Evolutionary conservation across 2,329 filamentous ascomycete genomes (phyloP).

Genomic region (Meredithiella fracta): DNA sequence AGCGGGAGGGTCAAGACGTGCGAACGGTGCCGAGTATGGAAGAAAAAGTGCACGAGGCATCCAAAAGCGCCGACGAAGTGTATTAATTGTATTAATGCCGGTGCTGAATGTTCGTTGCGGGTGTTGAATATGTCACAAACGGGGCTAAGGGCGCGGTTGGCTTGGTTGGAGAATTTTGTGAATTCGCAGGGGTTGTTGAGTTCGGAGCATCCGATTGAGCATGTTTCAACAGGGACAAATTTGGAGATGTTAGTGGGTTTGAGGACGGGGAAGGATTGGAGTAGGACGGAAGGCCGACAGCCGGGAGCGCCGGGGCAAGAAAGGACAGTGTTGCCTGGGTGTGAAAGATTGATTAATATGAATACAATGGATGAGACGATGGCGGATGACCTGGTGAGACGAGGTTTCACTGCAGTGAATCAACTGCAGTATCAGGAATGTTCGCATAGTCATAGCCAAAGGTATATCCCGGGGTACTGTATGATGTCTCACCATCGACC

Average conservation of each 20-base stretch:
- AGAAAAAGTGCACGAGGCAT: conserved; percentile 9
- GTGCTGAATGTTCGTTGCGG: conserved; percentile 9
- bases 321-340: not conserved
- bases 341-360: not conserved
- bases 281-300: not conserved
- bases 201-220: conserved; percentile 6
- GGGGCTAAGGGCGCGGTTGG: conserved; percentile 1
- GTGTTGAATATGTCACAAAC: conserved; percentile 8
- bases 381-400: not conserved
- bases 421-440: not conserved
- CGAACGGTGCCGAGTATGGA: conserved; percentile 10
- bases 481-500: not conserved
- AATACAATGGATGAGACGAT: not conserved
- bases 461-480: not conserved
- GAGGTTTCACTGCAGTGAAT: not conserved
- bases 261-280: not conserved
- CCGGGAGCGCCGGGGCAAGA: not conserved
- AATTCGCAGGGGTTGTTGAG: conserved; percentile 3
- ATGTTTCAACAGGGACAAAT: conserved; percentile 7
- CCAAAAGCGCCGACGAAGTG: conserved; percentile 8
- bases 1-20: conserved; percentile 9
- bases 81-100: conserved; percentile 10
- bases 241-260: not conserved
- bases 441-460: not conserved
- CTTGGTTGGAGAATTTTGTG: conserved; percentile 8